phyloP scores from a whole-genome alignment of 257 asterid species.

The Solanum arcanum region DNA sequence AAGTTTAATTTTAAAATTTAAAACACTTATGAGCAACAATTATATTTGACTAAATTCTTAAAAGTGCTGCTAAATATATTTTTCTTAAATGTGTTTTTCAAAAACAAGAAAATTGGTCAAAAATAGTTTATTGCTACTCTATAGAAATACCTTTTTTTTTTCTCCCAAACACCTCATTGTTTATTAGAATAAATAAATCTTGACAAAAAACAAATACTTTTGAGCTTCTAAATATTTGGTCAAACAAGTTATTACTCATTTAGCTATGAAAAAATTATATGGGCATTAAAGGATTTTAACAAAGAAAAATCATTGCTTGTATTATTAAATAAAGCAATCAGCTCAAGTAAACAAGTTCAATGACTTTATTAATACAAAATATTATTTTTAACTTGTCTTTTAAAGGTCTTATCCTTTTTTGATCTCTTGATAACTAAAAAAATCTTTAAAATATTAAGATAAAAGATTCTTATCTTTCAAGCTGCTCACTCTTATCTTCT shows the following conservation, averaged over 20 bases:
- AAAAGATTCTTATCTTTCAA: no score
- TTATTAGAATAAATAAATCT: no score
- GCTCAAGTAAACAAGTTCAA: neutral
- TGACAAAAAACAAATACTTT: neutral
- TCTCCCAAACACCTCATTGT: neutral
- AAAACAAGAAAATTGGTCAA: no score
- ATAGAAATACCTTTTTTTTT: neutral
- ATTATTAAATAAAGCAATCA: no score
- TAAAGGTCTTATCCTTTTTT: rapidly evolving
- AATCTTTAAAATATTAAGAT: neutral
- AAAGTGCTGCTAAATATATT: no score
- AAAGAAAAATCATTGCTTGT: neutral
- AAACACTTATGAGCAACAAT: neutral
- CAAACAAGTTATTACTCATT: neutral
- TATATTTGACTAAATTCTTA: no score
- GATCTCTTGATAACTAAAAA: no score
- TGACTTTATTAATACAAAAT: neutral
- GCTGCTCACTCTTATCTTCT: neutral
- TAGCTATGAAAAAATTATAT: neutral
- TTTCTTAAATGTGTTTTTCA: neutral
- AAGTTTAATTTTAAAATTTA: no score
- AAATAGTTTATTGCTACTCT: neutral
- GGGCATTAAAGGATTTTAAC: neutral
- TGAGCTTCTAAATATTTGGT: neutral
- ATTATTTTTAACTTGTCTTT: no score